A percentile compares a stretch with the other conserved stretches of the same genome.
Evolutionary conservation across 1,284 basidiomycete species (phyloP).

Genomic region (Boletellus deceptivus): DNA sequence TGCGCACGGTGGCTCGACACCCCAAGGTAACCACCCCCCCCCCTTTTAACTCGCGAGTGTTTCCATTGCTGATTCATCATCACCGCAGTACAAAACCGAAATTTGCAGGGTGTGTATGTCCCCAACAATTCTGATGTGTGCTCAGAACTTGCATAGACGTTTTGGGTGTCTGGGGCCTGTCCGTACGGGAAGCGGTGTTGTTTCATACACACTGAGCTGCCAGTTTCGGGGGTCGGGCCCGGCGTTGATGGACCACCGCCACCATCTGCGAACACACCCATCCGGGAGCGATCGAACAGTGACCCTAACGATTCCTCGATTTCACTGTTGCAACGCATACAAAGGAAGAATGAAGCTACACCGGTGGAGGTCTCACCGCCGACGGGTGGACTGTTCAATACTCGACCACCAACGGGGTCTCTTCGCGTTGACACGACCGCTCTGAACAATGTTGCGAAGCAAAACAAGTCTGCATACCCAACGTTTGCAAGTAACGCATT

Average conservation of each 20-base stretch:
- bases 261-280: conserved; percentile 49
- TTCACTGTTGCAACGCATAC: conserved; percentile 73
- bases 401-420: conserved; percentile 61
- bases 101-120: conserved; percentile 71
- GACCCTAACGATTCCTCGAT: conserved; percentile 70
- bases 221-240: conserved; percentile 54
- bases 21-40: conserved; percentile 64
- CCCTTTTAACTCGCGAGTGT: conserved; percentile 3
- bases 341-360: conserved; percentile 56
- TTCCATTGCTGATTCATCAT: conserved; percentile 13
- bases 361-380: conserved; percentile 46
- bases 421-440: conserved; percentile 71
- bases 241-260: conserved; percentile 48
- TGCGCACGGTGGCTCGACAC: conserved; percentile 77
- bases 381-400: conserved; percentile 45
- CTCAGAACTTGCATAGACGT: conserved; percentile 53
- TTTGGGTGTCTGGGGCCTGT: conserved; percentile 89
- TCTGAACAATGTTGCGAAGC: conserved; percentile 59
- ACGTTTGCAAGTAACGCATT: conserved; percentile 72
- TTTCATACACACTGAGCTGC: conserved; percentile 86
- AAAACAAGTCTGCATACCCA: conserved; percentile 82
- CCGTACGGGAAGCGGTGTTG: conserved; percentile 88
- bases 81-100: conserved; percentile 81
- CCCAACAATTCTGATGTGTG: conserved; percentile 8
- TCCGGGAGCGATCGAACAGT: conserved; percentile 74